phyloP scores from a whole-genome alignment of 176 grass and related monocot genomes.

The Otatea glauca region DNA sequence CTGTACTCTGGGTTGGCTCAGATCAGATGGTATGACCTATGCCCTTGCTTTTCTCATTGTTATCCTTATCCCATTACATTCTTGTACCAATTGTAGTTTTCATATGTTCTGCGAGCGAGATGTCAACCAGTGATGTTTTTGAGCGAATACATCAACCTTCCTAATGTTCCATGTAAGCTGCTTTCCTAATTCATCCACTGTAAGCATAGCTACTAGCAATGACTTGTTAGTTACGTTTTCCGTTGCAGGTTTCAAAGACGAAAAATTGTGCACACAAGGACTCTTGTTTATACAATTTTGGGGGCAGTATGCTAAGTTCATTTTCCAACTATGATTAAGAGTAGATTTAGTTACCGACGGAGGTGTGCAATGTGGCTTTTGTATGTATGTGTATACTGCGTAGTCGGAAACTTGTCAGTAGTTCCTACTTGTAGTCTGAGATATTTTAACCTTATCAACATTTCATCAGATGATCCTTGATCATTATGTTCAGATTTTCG shows the following conservation, averaged over 20 bases:
- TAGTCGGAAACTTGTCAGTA: neutral
- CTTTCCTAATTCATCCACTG: neutral
- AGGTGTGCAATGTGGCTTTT: constrained; percentile 13
- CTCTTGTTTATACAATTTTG: neutral
- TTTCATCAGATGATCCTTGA: neutral
- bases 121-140: neutral
- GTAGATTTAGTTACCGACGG: constrained; percentile 24
- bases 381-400: neutral
- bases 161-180: constrained; percentile 17
- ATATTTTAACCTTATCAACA: constrained; percentile 4
- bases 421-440: constrained; percentile 25
- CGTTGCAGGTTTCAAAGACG: neutral
- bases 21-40: constrained; percentile 16
- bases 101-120: neutral
- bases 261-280: neutral
- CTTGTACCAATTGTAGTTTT: neutral
- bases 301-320: neutral
- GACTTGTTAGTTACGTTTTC: neutral
- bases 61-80: neutral
- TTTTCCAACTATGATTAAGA: neutral
- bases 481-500: constrained; percentile 6
- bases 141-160: neutral
- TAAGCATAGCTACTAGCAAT: neutral
- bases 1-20: constrained; percentile 40
- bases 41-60: constrained; percentile 2